phyloP scores from a whole-genome alignment of 345 rosid species.

The Eucalyptus polybractea region DNA sequence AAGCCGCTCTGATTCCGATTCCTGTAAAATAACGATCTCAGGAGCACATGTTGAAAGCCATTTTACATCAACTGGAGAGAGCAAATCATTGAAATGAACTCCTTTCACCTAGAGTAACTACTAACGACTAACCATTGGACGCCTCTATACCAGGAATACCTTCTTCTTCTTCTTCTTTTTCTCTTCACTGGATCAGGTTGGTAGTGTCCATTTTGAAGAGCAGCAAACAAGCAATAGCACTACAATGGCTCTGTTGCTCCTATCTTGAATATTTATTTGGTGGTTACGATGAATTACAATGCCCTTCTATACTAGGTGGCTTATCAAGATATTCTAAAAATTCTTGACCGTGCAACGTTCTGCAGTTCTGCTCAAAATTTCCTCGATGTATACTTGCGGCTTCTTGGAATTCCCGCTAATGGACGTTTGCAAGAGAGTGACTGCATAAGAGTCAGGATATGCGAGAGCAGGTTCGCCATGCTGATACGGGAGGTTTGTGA shows the following conservation, averaged over 20 bases:
- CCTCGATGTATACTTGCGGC: conserved; percentile 68
- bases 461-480: conserved; percentile 93
- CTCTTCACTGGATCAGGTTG: too few relatives aligned
- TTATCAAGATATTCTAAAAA: conserved; percentile 74
- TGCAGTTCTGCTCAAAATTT: conserved; percentile 94
- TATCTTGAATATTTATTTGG: not conserved
- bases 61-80: not conserved
- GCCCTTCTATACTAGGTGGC: conserved; percentile 42
- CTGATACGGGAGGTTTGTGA: conserved; percentile 79
- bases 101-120: not conserved
- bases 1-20: not conserved
- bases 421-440: conserved; percentile 84
- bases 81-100: not conserved
- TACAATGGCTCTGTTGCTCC: not conserved
- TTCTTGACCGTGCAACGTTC: conserved; percentile 66
- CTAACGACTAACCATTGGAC: not conserved
- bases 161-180: too few relatives aligned
- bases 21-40: not conserved
- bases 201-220: conserved; percentile 44
- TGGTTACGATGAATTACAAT: not conserved
- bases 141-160: too few relatives aligned
- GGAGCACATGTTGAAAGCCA: not conserved
- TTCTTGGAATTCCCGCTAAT: conserved; percentile 73
- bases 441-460: conserved; percentile 91
- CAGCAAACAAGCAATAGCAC: conserved; percentile 57